Percentiles rank a stretch among this genome's conserved stretches.
Conservation (phyloP, 2,329 filamentous ascomycete species). For the Cladophialophora yegresii region DNA sequence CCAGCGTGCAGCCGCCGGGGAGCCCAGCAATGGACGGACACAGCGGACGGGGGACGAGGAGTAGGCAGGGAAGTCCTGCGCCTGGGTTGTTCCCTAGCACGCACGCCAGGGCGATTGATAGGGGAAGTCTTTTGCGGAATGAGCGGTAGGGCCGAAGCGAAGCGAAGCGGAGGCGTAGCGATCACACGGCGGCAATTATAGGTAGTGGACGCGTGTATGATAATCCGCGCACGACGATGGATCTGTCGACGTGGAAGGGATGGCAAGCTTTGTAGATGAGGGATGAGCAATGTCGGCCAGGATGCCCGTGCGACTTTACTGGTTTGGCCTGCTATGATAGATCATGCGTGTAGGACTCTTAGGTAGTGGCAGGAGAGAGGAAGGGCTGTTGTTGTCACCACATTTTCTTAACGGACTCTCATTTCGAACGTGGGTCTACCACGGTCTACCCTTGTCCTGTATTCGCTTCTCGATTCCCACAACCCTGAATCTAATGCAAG, state of each 20-base stretch:
- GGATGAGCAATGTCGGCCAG: neutral
- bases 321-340: no score
- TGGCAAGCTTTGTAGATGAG: neutral
- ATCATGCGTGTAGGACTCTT: no score
- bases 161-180: neutral
- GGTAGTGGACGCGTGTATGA: neutral
- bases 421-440: no score
- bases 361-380: no score
- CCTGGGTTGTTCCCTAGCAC: slow-evolving; percentile 21
- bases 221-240: neutral
- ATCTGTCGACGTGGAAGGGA: neutral
- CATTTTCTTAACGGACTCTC: no score
- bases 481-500: no score
- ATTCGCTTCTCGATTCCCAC: no score
- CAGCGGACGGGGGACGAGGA: slow-evolving; percentile 26
- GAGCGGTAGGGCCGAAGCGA: slow-evolving; percentile 18
- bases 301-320: neutral
- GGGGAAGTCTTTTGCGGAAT: slow-evolving; percentile 30
- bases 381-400: no score
- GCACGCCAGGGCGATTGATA: slow-evolving; percentile 12
- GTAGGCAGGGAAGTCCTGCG: slow-evolving; percentile 35
- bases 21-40: slow-evolving; percentile 31
- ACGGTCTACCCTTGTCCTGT: no score
- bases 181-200: no score
- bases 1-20: slow-evolving; percentile 36